Evolutionary conservation across 192 early-diverging fungal genomes (phyloP), one percentile per base, ranked within the genome.

Genomic region (Podila horticola): DNA sequence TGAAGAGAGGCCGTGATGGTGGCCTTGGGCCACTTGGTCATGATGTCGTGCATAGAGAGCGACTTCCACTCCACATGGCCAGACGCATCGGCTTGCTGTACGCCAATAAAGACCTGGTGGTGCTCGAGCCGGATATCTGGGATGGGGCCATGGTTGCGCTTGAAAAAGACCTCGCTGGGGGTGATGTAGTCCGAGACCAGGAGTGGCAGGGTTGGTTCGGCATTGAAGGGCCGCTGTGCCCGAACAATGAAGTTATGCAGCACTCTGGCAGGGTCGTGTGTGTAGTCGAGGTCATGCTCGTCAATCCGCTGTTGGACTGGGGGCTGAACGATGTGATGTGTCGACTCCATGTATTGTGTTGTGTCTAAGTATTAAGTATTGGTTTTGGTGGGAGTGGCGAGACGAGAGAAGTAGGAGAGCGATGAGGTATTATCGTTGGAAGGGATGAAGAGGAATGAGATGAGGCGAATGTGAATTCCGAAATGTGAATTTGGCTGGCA

Each of bases 141-240:
- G 52, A 98, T 93, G 24, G 96, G 94, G 8, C 96, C 91, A 74
- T 98, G 96, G 83, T 95, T 95, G 26, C 96, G 93, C 52, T 95
- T 93, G 71, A 93, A 97, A 74, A 95, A 94, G 50, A 86, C 72
- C 9, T 89, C 84, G 29, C 87, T 91, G 0, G 94, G 94, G 12
- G 96, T 97, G 59, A 95, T 86, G 81, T 88, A 89, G 62, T 84
- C 72, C 55, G 92, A 86, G 34, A 91, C 83, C 10, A 95, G 86
- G 57, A 75, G 79, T 12, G 87, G 83, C 8, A 89, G 82, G 0
- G 85, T 82, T 2, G 93, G 91, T 67, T 98, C 96, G 48, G 96
- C 96, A 65, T 98, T 95, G 82, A 94, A 95, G 0, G 96, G 96
- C 45, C 84, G 72, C 52, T 88, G 84, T 59, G 88, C 85, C 2